Conservation (phyloP, 2,329 filamentous ascomycete genomes). For the Paradendryphiella salina region DNA sequence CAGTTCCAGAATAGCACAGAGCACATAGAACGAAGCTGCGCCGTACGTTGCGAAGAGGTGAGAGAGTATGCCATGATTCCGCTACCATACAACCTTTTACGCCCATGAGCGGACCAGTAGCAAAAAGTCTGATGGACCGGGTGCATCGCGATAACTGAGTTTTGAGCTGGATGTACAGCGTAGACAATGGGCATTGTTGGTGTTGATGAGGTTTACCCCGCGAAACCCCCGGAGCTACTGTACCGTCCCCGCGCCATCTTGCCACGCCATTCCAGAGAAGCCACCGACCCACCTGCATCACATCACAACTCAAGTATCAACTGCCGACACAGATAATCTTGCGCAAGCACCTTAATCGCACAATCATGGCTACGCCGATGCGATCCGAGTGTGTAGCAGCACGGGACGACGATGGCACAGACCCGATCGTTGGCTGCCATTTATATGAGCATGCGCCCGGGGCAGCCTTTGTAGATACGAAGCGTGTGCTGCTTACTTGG, state of each 20-base stretch:
- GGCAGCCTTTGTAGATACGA: conserved; percentile 6
- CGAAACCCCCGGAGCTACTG: conserved; percentile 7
- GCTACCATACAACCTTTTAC: background rate
- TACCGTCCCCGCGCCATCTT: conserved; percentile 14
- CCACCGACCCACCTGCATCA: conserved; percentile 18
- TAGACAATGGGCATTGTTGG: background rate
- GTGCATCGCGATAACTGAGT: conserved; percentile 4
- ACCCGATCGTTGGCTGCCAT: conserved; percentile 5
- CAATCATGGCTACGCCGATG: conserved; percentile 10
- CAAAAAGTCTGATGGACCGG: background rate
- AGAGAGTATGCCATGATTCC: conserved; percentile 7
- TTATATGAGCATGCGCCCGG: conserved; percentile 14
- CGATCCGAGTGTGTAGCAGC: conserved; percentile 1
- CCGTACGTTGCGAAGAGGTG: background rate
- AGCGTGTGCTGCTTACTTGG: conserved; percentile 5
- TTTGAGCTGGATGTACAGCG: conserved; percentile 9
- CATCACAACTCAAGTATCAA: conserved; percentile 16
- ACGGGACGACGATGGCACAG: background rate
- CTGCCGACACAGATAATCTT: conserved; percentile 22
- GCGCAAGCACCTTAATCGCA: conserved; percentile 4
- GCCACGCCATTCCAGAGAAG: conserved; percentile 10
- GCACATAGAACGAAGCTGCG: background rate
- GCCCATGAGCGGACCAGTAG: background rate
- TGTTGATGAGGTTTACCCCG: conserved; percentile 15
- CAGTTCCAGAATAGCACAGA: conserved; percentile 21